These are phyloP conservation scores for Entomortierella lignicola DNA, from an alignment of 192 early-diverging fungal genomes.

Conservation along the genomic window DNA sequence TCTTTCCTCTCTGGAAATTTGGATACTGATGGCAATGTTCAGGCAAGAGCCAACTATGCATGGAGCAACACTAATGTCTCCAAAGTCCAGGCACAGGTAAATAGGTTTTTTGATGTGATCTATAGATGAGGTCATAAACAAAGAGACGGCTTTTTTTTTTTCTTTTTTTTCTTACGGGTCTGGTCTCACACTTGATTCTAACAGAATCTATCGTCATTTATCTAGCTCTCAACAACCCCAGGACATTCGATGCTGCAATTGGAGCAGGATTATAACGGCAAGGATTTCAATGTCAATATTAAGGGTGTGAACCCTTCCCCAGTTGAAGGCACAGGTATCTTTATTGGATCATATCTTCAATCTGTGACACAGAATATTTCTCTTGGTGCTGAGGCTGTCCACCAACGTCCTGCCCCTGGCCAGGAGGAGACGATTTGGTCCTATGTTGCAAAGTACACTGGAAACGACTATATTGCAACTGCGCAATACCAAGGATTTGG, in stretches of 20 bases:
- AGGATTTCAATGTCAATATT: conserved; percentile 90
- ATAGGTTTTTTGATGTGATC: not conserved
- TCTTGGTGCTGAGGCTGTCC: conserved; percentile 87
- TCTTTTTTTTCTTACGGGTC: not conserved
- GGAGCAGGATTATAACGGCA: conserved; percentile 92
- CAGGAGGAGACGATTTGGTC: conserved; percentile 82
- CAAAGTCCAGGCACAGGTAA: conserved; percentile 72
- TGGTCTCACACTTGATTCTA: not conserved
- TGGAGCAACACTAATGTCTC: conserved; percentile 77
- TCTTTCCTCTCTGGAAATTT: conserved; percentile 93
- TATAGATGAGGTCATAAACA: not conserved
- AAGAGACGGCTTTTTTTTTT: not conserved
- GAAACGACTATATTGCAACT: conserved; percentile 75
- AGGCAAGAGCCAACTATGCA: conserved; percentile 83
- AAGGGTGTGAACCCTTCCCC: conserved; percentile 98
- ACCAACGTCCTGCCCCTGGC: conserved; percentile 86
- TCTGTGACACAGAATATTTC: conserved; percentile 86
- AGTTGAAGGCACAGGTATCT: conserved; percentile 91
- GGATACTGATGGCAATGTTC: conserved; percentile 90
- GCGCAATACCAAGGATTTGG: conserved; percentile 74
- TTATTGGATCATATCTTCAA: conserved; percentile 89
- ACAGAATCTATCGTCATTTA: not conserved
- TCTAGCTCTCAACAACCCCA: conserved; percentile 72
- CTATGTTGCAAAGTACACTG: conserved; percentile 77
- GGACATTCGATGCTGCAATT: conserved; percentile 92